Percentiles rank a stretch among this genome's conserved stretches.
Conservation (phyloP, 495 filamentous ascomycete species). For the Neurospora terricola region DNA sequence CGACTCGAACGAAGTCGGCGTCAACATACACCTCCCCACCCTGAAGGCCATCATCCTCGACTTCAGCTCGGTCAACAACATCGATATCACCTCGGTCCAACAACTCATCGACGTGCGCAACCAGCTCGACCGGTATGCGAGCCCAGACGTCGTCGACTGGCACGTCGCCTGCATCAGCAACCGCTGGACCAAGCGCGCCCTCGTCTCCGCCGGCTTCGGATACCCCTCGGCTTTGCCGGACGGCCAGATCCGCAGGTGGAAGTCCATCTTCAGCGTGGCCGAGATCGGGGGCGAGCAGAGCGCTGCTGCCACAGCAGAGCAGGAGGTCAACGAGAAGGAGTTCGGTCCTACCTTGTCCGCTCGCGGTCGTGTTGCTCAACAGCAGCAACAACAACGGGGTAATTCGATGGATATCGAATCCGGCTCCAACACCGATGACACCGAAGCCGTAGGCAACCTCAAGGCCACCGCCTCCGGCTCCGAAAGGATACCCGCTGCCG, state of each 20-base stretch:
- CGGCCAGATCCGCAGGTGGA: conserved; percentile 59
- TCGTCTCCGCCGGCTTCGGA: conserved; percentile 88
- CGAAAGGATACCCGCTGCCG: not conserved
- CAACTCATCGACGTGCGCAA: conserved; percentile 96
- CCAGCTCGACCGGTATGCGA: conserved; percentile 81
- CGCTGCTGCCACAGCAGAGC: conserved; percentile 47
- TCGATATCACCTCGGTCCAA: conserved; percentile 90
- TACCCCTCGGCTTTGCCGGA: conserved; percentile 53
- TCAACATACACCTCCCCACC: conserved; percentile 51
- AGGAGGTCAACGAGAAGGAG: conserved; percentile 51
- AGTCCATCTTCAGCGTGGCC: conserved; percentile 91
- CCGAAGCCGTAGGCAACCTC: not conserved
- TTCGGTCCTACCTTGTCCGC: conserved; percentile 1
- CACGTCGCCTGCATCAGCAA: conserved; percentile 93
- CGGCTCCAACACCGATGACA: not conserved
- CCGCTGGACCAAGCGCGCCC: conserved; percentile 93
- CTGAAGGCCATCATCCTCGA: conserved; percentile 92
- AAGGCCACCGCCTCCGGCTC: not conserved
- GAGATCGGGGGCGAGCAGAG: conserved; percentile 68
- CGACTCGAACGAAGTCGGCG: conserved; percentile 27
- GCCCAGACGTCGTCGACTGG: conserved; percentile 85
- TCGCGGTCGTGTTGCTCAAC: not conserved
- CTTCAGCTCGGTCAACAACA: conserved; percentile 91
- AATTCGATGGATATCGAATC: not conserved
- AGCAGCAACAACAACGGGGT: not conserved